Evolutionary conservation across 2,329 filamentous ascomycete genomes (phyloP), one percentile per base, ranked within the genome.

Genomic region (Cladophialophora psammophila): DNA sequence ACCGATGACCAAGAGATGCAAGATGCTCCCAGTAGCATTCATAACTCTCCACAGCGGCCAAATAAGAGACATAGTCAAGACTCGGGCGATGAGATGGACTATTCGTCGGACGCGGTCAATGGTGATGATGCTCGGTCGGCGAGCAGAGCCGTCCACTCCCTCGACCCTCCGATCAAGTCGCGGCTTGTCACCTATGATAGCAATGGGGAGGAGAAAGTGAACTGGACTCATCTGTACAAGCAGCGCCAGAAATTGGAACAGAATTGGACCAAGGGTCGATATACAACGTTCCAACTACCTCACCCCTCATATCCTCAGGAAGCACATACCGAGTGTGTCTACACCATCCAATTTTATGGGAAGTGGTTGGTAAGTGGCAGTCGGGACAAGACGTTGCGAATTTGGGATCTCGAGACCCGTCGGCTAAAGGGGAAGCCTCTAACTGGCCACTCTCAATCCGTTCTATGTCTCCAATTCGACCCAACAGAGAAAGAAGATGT

Each of bases 401-500:
- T 97, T 58, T 99, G 95, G 95, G 88, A 96, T 76, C 82, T 98
- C 71, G 87, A 91, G 53, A 96, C 91, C 0, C 89, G 90, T 66
- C 87, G 94, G 40, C 82, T 97, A n/a, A 83, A 90, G 18, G 84
- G 90, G 38, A 83, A 85, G n/a, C 92, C 93, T 1, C 81, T 99
- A 8, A 76, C 80, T 5, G 94, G 91, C 2, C 95, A 99, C 76
- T 81, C 79, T 10, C 94, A 93, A 13, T 98, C 94, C 0, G 95
- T 99, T 0, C 81, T 99, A 10, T 99, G 95, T 75, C 84, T 99
- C 34, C 95, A 99, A 75, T 99, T 98, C 75, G 95, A 99, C 75
- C 90, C 94, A 3, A 88, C 90, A 60, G 91, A 92, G 0, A 87
- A 91, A 13, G 92, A 98, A 76, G 94, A 98, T 74, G 81, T 99